Percentiles rank a stretch among this genome's conserved stretches.
Conservation (phyloP, 805 yeast genomes). For the Zygosaccharomyces lentus region DNA sequence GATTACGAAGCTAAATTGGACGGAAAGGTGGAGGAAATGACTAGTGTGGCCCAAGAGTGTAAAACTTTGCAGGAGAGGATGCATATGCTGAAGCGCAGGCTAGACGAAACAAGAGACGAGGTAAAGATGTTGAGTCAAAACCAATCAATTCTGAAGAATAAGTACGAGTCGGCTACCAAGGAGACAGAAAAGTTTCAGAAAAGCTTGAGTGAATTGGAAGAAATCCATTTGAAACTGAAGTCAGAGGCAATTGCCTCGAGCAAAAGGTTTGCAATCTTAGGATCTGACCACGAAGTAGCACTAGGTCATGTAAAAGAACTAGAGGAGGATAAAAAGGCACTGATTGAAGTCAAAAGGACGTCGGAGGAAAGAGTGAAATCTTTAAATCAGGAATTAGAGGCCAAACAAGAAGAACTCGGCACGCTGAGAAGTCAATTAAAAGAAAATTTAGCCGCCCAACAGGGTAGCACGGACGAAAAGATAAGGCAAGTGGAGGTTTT, state of each 20-base stretch:
- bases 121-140: conserved; percentile 29
- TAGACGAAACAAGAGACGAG: conserved; percentile 25
- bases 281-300: conserved; percentile 8
- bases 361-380: not conserved
- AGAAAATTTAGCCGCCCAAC: conserved; percentile 7
- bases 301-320: not conserved
- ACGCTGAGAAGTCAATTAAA: conserved; percentile 8
- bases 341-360: conserved; percentile 1
- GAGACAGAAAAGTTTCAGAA: conserved; percentile 17
- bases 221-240: conserved; percentile 4
- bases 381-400: conserved; percentile 8
- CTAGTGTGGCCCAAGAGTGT: conserved; percentile 9
- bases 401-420: conserved; percentile 6
- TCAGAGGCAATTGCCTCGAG: conserved; percentile 6
- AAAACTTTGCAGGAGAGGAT: conserved; percentile 13
- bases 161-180: conserved; percentile 20
- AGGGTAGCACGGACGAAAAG: conserved; percentile 11
- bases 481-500: conserved; percentile 13
- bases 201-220: conserved; percentile 10
- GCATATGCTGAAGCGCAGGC: conserved; percentile 16
- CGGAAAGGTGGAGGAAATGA: conserved; percentile 6
- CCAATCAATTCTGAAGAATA: conserved; percentile 26
- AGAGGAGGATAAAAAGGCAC: not conserved
- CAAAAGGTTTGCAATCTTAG: conserved; percentile 8
- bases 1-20: conserved; percentile 14